These are phyloP conservation scores for Phialophora macrospora DNA, from an alignment of 2,329 filamentous ascomycete species.

Conservation along the genomic window DNA sequence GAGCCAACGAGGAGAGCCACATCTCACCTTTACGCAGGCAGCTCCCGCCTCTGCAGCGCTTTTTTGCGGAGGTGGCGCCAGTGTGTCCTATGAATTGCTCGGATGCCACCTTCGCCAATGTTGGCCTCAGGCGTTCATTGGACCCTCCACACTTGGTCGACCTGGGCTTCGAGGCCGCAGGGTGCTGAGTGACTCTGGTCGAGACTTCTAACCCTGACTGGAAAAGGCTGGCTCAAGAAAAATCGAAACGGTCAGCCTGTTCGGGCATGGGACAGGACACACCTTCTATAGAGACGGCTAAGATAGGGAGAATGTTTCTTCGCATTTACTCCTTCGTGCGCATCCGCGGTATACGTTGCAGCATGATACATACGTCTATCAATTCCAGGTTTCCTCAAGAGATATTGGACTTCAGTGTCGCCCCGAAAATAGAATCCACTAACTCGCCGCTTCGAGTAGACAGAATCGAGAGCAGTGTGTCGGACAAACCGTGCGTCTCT, in stretches of 20 bases:
- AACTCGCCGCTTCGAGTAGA: slow-evolving; percentile 77
- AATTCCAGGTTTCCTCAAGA: slow-evolving; percentile 15
- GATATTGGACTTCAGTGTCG: slow-evolving; percentile 15
- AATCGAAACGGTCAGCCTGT: background rate
- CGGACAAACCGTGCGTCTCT: slow-evolving; percentile 83
- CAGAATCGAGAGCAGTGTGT: slow-evolving; percentile 79
- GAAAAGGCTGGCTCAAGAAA: background rate
- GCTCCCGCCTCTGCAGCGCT: slow-evolving; percentile 7
- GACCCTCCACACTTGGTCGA: slow-evolving; percentile 16
- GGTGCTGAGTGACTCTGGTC: background rate
- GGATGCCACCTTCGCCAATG: background rate
- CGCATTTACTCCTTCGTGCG: background rate
- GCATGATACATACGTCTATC: background rate
- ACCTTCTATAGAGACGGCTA: background rate
- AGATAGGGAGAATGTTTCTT: background rate
- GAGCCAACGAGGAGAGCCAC: slow-evolving; percentile 14
- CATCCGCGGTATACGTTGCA: background rate
- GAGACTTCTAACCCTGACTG: background rate
- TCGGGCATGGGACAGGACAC: background rate
- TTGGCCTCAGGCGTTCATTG: slow-evolving; percentile 3
- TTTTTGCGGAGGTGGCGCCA: slow-evolving; percentile 30
- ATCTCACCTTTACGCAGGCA: slow-evolving; percentile 8
- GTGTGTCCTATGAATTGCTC: slow-evolving; percentile 9
- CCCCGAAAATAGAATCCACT: slow-evolving; percentile 72
- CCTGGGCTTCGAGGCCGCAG: slow-evolving; percentile 1